These are phyloP conservation scores for Diplogelasinospora grovesii DNA, from an alignment of 495 filamentous ascomycete genomes.

Conservation along the genomic window DNA sequence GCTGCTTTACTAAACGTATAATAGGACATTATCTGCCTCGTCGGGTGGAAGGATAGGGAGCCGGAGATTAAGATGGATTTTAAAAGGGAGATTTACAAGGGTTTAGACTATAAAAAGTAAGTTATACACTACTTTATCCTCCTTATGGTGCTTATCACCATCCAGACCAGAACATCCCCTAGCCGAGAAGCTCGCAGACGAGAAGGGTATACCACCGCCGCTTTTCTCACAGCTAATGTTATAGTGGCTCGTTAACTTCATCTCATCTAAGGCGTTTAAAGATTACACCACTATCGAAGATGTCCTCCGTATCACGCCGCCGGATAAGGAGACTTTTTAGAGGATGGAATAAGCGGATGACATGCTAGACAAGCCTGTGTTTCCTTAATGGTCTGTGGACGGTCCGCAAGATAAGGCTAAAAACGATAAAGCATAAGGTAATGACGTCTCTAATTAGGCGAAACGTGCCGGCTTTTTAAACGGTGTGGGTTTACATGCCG, in stretches of 20 bases:
- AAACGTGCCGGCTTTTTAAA: neutral
- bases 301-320: neutral
- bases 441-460: neutral
- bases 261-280: neutral
- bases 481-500: neutral
- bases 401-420: neutral
- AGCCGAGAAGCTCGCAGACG: neutral
- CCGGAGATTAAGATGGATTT: too few relatives aligned
- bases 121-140: neutral
- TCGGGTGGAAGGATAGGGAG: neutral
- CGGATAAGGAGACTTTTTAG: neutral
- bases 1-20: too few relatives aligned
- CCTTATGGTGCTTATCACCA: too few relatives aligned
- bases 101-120: too few relatives aligned
- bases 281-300: neutral
- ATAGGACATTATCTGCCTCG: neutral
- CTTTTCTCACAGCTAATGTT: neutral
- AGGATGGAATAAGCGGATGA: neutral
- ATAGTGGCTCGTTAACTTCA: neutral
- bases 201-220: neutral
- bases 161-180: constrained; percentile 1
- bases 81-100: too few relatives aligned
- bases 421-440: neutral
- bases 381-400: neutral
- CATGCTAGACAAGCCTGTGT: neutral